Evolutionary conservation across 2,329 filamentous ascomycete genomes (phyloP).

Genomic region (Paecilomyces variotii): DNA sequence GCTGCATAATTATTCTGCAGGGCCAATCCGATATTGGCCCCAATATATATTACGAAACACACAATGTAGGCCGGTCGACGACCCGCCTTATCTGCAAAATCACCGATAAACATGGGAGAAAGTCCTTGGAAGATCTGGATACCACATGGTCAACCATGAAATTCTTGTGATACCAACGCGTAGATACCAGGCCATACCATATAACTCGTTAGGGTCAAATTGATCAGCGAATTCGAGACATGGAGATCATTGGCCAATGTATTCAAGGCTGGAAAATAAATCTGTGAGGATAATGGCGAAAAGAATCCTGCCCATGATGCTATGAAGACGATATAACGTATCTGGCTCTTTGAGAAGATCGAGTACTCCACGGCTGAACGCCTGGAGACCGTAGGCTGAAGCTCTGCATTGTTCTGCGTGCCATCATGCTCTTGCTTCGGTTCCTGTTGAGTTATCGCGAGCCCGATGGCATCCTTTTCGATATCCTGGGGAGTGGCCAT

Average conservation of each 20-base stretch:
- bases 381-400: background rate
- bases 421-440: background rate
- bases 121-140: constrained; percentile 47
- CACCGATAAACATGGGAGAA: constrained; percentile 44
- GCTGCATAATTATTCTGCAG: constrained; percentile 26
- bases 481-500: background rate
- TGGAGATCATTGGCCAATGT: constrained; percentile 22
- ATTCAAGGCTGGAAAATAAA: constrained; percentile 37
- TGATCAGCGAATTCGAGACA: constrained; percentile 16
- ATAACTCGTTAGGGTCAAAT: constrained; percentile 3
- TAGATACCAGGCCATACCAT: constrained; percentile 47
- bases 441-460: background rate
- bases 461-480: background rate
- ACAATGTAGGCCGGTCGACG: constrained; percentile 44
- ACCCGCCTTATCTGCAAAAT: constrained; percentile 44
- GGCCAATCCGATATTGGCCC: constrained; percentile 32
- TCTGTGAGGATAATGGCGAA: constrained; percentile 38
- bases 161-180: too few relatives aligned
- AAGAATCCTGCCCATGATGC: constrained; percentile 24
- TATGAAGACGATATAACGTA: constrained; percentile 12
- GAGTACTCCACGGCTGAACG: constrained; percentile 9
- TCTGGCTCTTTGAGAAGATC: constrained; percentile 11
- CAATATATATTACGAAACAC: constrained; percentile 41
- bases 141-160: constrained; percentile 33
- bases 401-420: background rate